Percentiles rank a stretch among this genome's conserved stretches.
phyloP scores from a whole-genome alignment of 192 early-diverging fungal species.

The Physocladia obscura region DNA sequence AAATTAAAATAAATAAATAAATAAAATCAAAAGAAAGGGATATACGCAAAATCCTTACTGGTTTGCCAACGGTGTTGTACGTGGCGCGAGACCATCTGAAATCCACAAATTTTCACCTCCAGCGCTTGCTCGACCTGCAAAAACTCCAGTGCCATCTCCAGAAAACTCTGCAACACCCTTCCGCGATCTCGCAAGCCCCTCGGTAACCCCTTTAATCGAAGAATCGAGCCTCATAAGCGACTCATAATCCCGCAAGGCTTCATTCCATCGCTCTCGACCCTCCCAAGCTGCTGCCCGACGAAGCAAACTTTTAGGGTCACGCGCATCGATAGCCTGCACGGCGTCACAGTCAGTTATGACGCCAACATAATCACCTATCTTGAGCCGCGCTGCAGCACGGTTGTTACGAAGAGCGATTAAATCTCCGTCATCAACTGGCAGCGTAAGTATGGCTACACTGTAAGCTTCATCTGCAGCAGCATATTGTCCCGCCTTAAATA shows the following conservation, averaged over 20 bases:
- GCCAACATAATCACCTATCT: conserved; percentile 78
- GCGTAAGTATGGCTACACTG: conserved; percentile 57
- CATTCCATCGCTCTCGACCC: conserved; percentile 74
- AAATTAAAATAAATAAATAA: too few species aligned
- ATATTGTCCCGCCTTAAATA: conserved; percentile 89
- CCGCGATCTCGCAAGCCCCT: conserved; percentile 59
- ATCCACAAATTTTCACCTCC: too few species aligned
- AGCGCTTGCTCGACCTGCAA: too few species aligned
- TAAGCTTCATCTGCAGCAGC: conserved; percentile 76
- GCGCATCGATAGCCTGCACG: conserved; percentile 45
- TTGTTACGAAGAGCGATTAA: conserved; percentile 77
- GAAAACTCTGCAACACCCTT: conserved; percentile 51
- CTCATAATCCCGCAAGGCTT: conserved; percentile 58
- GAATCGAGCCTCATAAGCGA: conserved; percentile 27
- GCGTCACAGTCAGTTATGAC: conserved; percentile 68
- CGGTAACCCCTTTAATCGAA: conserved; percentile 31
- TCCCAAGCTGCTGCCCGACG: conserved; percentile 81
- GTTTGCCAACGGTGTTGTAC: too few species aligned
- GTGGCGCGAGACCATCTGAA: too few species aligned
- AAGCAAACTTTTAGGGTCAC: conserved; percentile 77
- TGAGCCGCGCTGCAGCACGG: conserved; percentile 75
- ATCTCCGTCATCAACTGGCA: conserved; percentile 63
- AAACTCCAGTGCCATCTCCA: too few species aligned
- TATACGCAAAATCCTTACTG: too few species aligned
- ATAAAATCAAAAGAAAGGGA: too few species aligned